Evolutionary conservation across 768 basidiomycete species (phyloP), one percentile per base, ranked within the genome.

Genomic region (Thelephora ganbajun): DNA sequence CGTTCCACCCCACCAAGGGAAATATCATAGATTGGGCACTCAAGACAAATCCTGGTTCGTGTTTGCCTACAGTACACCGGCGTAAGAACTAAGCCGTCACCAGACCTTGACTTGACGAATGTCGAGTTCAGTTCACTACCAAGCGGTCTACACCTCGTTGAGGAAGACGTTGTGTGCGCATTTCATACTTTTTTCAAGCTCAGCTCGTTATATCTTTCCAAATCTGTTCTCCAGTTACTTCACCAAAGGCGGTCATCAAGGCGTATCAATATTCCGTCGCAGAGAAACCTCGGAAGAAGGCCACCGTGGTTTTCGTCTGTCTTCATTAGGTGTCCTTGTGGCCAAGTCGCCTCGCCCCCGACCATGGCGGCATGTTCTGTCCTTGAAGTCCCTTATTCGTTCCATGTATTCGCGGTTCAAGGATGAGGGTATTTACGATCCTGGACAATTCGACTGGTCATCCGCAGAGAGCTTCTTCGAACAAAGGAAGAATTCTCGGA

Each of bases 71-170:
- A 30, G 19, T 39, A 3, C n/a, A 3, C 26, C 26, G 26, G 26
- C 9, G 26, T 9, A 30, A 30, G 9, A 30, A 30, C 43, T 46
- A 16, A 16, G 9, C 3, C 7, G 44, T 30, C 6, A 33, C 13
- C 54, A 86, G 85, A 80, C 57, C 57, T 86, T 46, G 73, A 69
- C 52, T 69, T 88, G 14, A 77, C 79, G 23, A 70, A 76, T 54
- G 69, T 90, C 46, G 88, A 90, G 61, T 91, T 88, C 61, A 87
- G 75, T 54, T 77, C 77, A 5, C 69, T 91, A 11, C 88, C 88
- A 0, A 88, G 85, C 52, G 87, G 87, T 1, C 66, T 91, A 4
- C 88, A 91, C 61, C 66, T 80, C 0, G 75, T 90, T 19, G 85
- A 88, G 54, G 71, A 73, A 33, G 87, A 90, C 57, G 78, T 86